phyloP scores from a whole-genome alignment of 2,329 filamentous ascomycete species.

The Colletotrichum spaethianum region DNA sequence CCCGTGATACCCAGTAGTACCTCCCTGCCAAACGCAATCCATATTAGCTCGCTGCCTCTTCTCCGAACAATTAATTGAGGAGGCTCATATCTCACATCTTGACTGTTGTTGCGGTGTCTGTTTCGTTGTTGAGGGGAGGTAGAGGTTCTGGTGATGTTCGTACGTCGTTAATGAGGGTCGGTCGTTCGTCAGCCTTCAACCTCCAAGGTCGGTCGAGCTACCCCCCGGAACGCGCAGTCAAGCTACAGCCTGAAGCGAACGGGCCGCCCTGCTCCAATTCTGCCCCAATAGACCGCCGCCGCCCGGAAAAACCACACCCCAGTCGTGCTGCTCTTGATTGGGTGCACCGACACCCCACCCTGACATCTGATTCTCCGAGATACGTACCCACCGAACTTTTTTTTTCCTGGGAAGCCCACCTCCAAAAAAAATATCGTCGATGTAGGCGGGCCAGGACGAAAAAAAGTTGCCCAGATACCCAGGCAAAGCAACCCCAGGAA shows the following conservation, averaged over 20 bases:
- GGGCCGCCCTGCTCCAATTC: constrained; percentile 41
- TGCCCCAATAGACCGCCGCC: constrained; percentile 53
- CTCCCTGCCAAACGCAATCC: constrained; percentile 75
- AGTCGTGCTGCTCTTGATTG: constrained; percentile 13
- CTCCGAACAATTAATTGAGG: neutral
- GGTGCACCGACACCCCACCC: constrained; percentile 20
- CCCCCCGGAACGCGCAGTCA: constrained; percentile 53
- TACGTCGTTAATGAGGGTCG: constrained; percentile 25
- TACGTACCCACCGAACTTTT: constrained; percentile 53
- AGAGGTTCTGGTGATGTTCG: constrained; percentile 34
- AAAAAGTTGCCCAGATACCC: constrained; percentile 43
- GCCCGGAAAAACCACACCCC: constrained; percentile 34
- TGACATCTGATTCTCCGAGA: constrained; percentile 34
- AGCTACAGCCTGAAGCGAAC: constrained; percentile 58
- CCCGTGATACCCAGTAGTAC: constrained; percentile 97
- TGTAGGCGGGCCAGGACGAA: constrained; percentile 46
- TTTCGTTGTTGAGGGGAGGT: constrained; percentile 10
- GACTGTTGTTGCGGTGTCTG: constrained; percentile 36
- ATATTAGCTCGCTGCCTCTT: constrained; percentile 40
- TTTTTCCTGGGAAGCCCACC: constrained; percentile 50
- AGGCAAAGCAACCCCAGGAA: constrained; percentile 37
- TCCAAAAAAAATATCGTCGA: constrained; percentile 43
- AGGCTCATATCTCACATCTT: constrained; percentile 48
- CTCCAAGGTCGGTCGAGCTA: constrained; percentile 35
- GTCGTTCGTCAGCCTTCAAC: constrained; percentile 38